Percentiles rank a stretch among this genome's conserved stretches.
Evolutionary conservation across 148 eudicot genomes (phyloP).

Genomic region (Camellia lanceoleosa): DNA sequence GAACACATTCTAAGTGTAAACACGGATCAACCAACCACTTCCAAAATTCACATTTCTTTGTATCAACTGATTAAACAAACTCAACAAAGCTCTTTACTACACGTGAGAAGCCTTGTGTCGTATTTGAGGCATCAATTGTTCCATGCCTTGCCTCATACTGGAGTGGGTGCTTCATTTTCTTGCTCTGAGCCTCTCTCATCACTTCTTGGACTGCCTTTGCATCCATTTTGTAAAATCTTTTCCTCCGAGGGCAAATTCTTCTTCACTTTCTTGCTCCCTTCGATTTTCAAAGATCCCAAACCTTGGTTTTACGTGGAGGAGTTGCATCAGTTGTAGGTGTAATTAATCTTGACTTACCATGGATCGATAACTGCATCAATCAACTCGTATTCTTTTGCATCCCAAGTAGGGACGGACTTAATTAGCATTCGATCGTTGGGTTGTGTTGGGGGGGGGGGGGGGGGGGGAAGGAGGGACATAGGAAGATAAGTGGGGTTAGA

Average conservation of each 20-base stretch:
- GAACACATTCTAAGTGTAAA: too few species aligned
- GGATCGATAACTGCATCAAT: conserved; percentile 86
- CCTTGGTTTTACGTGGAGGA: conserved; percentile 68
- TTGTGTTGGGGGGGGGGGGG: too few species aligned
- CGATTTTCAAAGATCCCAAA: conserved; percentile 70
- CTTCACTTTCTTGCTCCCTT: conserved; percentile 50
- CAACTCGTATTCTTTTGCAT: conserved; percentile 85
- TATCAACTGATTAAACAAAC: not conserved
- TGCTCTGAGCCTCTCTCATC: conserved; percentile 33
- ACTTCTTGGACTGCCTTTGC: conserved; percentile 6
- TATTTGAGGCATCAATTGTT: too few species aligned
- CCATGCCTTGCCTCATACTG: conserved; percentile 21
- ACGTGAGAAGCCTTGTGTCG: not conserved
- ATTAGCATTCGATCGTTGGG: too few species aligned
- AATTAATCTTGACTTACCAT: conserved; percentile 89
- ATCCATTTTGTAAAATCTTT: conserved; percentile 39
- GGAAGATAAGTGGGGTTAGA: too few species aligned
- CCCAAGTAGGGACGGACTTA: conserved; percentile 46
- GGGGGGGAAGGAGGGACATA: too few species aligned
- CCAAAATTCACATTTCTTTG: conserved; percentile 6
- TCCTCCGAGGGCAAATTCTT: conserved; percentile 83
- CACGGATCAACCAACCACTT: conserved; percentile 1
- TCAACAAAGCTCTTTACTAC: not conserved
- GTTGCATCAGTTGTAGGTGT: conserved; percentile 66
- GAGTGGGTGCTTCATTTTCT: conserved; percentile 41